Percentiles rank a stretch among this genome's conserved stretches.
Evolutionary conservation across 805 yeast genomes (phyloP).

Genomic region (Wickerhamiella hasegawae): DNA sequence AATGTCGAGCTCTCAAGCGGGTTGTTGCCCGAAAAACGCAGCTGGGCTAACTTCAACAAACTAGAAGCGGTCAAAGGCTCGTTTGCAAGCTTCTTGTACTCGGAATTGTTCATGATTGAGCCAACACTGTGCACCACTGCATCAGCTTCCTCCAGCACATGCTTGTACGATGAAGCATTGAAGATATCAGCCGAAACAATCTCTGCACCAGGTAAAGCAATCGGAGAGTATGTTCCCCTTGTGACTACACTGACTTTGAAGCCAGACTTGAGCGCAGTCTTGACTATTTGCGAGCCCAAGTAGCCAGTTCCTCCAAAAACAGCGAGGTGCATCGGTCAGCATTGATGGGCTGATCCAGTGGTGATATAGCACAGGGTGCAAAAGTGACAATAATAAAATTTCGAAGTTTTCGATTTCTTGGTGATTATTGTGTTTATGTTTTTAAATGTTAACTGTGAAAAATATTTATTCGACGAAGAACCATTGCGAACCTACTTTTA

Average conservation of each 20-base stretch:
- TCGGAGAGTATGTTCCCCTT: constrained; percentile 28
- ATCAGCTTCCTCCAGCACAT: constrained; percentile 31
- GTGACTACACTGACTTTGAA: constrained; percentile 54
- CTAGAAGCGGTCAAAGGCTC: constrained; percentile 7
- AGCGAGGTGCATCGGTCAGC: constrained; percentile 29
- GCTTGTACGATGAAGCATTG: constrained; percentile 39
- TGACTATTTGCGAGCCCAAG: constrained; percentile 49
- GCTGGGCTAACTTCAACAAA: constrained; percentile 5
- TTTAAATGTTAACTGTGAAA: no score
- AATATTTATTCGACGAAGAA: no score
- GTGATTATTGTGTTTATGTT: no score
- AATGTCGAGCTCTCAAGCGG: constrained; percentile 32
- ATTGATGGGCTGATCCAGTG: no score
- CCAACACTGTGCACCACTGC: constrained; percentile 81
- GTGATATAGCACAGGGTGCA: no score
- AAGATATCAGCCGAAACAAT: constrained; percentile 61
- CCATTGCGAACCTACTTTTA: no score
- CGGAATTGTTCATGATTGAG: constrained; percentile 46
- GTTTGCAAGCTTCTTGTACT: constrained; percentile 39
- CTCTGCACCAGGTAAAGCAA: constrained; percentile 27
- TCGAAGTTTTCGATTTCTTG: no score
- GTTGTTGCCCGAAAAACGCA: constrained; percentile 33
- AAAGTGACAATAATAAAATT: no score
- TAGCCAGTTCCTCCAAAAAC: constrained; percentile 87
- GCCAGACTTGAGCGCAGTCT: constrained; percentile 46